phyloP scores from a whole-genome alignment of 129 eudicot genomes.

The sunflower (Helianthus annuus) region DNA sequence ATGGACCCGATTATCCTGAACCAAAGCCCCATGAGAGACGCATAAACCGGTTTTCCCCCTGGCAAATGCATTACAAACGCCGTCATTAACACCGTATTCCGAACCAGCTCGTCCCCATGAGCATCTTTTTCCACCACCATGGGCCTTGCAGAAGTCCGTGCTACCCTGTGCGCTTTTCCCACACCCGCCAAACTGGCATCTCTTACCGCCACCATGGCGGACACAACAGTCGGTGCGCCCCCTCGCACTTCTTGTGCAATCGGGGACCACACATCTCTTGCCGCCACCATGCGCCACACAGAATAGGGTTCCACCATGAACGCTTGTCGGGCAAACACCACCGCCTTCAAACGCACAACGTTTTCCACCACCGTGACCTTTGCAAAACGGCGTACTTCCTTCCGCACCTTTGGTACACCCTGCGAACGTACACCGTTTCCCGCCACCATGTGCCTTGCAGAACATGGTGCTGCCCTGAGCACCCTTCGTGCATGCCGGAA shows the following conservation, averaged over 20 bases:
- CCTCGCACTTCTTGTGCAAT: conserved; percentile 84
- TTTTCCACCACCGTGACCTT: conserved; percentile 96
- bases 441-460: conserved; percentile 98
- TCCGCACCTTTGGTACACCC: conserved; percentile 96
- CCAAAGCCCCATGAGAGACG: conserved; percentile 71
- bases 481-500: conserved; percentile 66
- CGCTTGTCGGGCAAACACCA: conserved; percentile 84
- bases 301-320: conserved; percentile 86
- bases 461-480: conserved; percentile 96
- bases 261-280: conserved; percentile 77
- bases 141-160: conserved; percentile 96
- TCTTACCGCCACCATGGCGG: conserved; percentile 92
- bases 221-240: conserved; percentile 92
- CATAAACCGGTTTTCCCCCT: conserved; percentile 79
- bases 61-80: conserved; percentile 63
- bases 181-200: conserved; percentile 73
- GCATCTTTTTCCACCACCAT: conserved; percentile 95
- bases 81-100: conserved; percentile 54
- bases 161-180: conserved; percentile 96
- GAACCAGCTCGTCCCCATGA: conserved; percentile 82
- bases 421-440: conserved; percentile 69
- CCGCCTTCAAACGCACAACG: conserved; percentile 78
- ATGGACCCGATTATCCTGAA: conserved; percentile 88
- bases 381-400: conserved; percentile 83
- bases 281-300: conserved; percentile 98